Conservation (phyloP, 75 land plant species). For the Gnetum montanum region DNA sequence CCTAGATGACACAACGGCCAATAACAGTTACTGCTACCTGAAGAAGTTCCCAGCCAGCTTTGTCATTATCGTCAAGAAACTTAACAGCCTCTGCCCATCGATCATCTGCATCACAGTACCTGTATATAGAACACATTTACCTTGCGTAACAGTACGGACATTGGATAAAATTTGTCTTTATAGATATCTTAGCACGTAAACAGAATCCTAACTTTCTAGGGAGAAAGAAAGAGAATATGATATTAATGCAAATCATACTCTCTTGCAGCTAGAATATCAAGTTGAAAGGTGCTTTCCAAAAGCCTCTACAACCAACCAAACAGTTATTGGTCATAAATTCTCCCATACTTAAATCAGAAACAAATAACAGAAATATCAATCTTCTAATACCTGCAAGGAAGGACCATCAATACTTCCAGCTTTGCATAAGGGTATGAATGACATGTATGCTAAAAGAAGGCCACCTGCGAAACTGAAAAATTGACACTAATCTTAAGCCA, state of each 20-base stretch:
- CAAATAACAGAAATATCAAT: not conserved
- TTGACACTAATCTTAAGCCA: not conserved
- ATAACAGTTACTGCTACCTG: no score
- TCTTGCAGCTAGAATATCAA: conserved; percentile 74
- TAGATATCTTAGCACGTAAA: not conserved
- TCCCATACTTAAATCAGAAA: no score
- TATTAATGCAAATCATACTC: conserved; percentile 66
- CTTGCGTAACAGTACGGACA: not conserved
- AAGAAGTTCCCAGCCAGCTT: conserved; percentile 95
- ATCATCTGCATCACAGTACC: conserved; percentile 92
- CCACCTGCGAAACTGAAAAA: conserved; percentile 84
- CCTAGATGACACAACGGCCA: no score
- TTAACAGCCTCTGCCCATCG: conserved; percentile 77
- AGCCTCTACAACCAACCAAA: conserved; percentile 92
- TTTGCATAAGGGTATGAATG: conserved; percentile 85
- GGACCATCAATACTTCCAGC: conserved; percentile 76
- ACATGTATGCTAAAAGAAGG: conserved; percentile 84
- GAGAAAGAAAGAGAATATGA: not conserved
- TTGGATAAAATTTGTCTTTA: not conserved
- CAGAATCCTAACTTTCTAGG: not conserved
- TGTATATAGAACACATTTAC: conserved; percentile 17
- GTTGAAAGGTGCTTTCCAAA: conserved; percentile 79
- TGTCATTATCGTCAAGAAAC: conserved; percentile 71
- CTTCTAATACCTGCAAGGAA: conserved; percentile 62
- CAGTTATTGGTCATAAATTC: conserved; percentile 1